phyloP scores from a whole-genome alignment of 2,329 filamentous ascomycete genomes.

The Didymella pomorum region DNA sequence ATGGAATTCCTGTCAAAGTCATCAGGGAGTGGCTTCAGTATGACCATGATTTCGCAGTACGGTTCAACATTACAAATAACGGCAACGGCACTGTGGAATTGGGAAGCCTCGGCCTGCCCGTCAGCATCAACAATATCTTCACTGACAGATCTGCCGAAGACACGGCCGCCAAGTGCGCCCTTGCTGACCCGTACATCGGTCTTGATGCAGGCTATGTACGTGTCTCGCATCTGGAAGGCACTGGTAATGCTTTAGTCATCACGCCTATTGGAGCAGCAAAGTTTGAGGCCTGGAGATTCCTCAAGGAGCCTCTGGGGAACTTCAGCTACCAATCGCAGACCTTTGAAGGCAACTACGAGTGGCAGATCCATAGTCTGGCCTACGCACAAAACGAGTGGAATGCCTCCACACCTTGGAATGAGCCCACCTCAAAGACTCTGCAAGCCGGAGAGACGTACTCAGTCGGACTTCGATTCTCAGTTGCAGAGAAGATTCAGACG shows the following conservation, averaged over 20 bases:
- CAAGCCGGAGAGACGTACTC: conserved; percentile 56
- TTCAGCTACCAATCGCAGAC: conserved; percentile 58
- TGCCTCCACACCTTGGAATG: conserved; percentile 62
- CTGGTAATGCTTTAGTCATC: conserved; percentile 62
- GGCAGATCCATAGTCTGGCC: conserved; percentile 63
- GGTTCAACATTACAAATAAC: conserved; percentile 61
- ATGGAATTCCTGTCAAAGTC: conserved; percentile 53
- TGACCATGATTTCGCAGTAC: conserved; percentile 60
- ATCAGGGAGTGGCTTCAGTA: conserved; percentile 62
- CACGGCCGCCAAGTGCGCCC: conserved; percentile 61
- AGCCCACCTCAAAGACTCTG: conserved; percentile 58
- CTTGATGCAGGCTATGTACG: conserved; percentile 66
- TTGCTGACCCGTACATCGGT: conserved; percentile 68
- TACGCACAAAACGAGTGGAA: conserved; percentile 67
- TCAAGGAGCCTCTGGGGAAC: conserved; percentile 53
- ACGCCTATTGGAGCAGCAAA: conserved; percentile 61
- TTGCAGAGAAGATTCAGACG: conserved; percentile 55
- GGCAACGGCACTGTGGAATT: conserved; percentile 57
- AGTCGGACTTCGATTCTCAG: conserved; percentile 62
- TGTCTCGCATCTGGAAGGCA: conserved; percentile 61
- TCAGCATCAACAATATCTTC: conserved; percentile 71
- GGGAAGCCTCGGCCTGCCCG: conserved; percentile 65
- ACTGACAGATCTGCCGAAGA: conserved; percentile 59
- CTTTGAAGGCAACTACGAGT: conserved; percentile 69
- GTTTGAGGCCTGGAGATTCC: conserved; percentile 64